Conservation (phyloP, 2,329 filamentous ascomycete species). For the Emmonsiellopsis sp. region DNA sequence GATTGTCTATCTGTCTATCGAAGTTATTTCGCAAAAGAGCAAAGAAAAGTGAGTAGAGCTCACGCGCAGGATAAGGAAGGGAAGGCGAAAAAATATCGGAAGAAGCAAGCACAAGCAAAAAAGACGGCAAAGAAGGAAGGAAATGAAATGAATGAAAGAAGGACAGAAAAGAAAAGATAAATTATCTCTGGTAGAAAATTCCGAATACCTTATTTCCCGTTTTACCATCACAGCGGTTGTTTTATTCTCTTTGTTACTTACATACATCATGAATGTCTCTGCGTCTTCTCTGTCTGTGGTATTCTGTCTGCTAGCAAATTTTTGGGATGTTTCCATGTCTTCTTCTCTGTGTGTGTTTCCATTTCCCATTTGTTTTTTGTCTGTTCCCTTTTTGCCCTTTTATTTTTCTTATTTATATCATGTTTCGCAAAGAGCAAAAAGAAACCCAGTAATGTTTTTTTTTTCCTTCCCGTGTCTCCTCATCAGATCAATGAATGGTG, state of each 20-base stretch:
- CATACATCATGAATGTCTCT: background rate
- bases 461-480: slow-evolving; percentile 5
- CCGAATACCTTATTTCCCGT: background rate
- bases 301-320: background rate
- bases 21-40: background rate
- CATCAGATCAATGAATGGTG: slow-evolving; percentile 3
- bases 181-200: background rate
- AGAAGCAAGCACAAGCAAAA: too few species aligned
- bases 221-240: background rate
- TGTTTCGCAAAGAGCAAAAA: slow-evolving; percentile 6
- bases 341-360: background rate
- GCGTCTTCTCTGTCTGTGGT: background rate
- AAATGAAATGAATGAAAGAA: too few species aligned
- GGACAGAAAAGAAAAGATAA: background rate
- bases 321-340: background rate
- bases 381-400: slow-evolving; percentile 10
- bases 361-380: slow-evolving; percentile 3
- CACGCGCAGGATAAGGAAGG: background rate
- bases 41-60: background rate
- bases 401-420: slow-evolving; percentile 8
- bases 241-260: background rate
- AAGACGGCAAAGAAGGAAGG: too few species aligned
- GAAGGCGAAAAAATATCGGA: background rate
- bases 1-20: background rate
- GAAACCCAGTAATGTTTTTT: slow-evolving; percentile 6